Conservation (phyloP, 2,329 filamentous ascomycete species). For the Aspergillus quadrilineatus region DNA sequence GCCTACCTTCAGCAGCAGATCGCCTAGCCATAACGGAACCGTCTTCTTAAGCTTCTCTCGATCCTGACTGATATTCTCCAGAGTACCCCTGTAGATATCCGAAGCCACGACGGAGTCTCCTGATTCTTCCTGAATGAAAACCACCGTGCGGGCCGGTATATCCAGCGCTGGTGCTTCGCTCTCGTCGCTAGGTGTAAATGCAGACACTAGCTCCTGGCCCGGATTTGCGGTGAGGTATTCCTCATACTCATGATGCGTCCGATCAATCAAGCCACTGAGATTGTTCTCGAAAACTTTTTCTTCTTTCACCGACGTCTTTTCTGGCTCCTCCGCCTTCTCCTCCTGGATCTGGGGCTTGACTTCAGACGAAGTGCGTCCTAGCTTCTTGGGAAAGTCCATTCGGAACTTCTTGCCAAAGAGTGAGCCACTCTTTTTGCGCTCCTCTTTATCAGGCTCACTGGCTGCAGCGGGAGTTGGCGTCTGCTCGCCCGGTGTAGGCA, state of each 20-base stretch:
- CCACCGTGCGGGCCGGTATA: slow-evolving; percentile 53
- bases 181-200: slow-evolving; percentile 44
- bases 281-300: slow-evolving; percentile 48
- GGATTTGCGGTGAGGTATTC: slow-evolving; percentile 41
- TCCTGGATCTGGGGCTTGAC: slow-evolving; percentile 72
- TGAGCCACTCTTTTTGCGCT: slow-evolving; percentile 57
- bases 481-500: slow-evolving; percentile 43
- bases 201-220: slow-evolving; percentile 36
- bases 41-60: slow-evolving; percentile 81
- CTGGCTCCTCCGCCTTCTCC: slow-evolving; percentile 64
- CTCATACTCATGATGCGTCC: slow-evolving; percentile 48
- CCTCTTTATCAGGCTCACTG: slow-evolving; percentile 59
- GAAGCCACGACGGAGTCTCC: slow-evolving; percentile 65
- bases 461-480: slow-evolving; percentile 50
- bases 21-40: slow-evolving; percentile 88
- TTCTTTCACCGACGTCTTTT: slow-evolving; percentile 53
- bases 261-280: slow-evolving; percentile 47
- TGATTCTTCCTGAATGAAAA: slow-evolving; percentile 65
- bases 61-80: slow-evolving; percentile 72
- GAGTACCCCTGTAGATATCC: slow-evolving; percentile 87
- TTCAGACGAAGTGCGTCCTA: slow-evolving; percentile 66
- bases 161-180: slow-evolving; percentile 47
- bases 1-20: slow-evolving; percentile 70
- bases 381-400: slow-evolving; percentile 75
- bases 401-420: slow-evolving; percentile 83